Percentiles rank a stretch among this genome's conserved stretches.
These are phyloP conservation scores for Vinca minor DNA, from an alignment of 257 asterid genomes.

Conservation along the genomic window DNA sequence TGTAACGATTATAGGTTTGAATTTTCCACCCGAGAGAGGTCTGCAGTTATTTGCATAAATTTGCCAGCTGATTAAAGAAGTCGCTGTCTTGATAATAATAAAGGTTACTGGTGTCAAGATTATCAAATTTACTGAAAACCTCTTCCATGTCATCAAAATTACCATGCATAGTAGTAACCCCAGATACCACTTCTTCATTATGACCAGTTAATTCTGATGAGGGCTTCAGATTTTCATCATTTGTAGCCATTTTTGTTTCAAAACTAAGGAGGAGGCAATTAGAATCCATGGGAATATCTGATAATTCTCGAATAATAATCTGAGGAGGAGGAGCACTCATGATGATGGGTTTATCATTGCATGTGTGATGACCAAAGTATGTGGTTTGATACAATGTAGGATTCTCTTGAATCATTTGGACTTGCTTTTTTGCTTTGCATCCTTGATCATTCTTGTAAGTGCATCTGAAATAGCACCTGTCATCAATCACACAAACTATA, in stretches of 20 bases:
- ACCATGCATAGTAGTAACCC: conserved; percentile 20
- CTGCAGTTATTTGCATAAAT: too few species aligned
- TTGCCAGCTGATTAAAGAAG: too few species aligned
- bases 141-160: conserved; percentile 28
- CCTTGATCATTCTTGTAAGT: conserved; percentile 49
- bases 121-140: conserved; percentile 29
- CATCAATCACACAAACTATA: neutral
- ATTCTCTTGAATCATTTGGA: conserved; percentile 36
- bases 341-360: conserved; percentile 16
- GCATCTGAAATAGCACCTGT: conserved; percentile 74
- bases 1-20: too few species aligned
- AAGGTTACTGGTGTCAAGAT: conserved; percentile 19
- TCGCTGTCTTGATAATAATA: conserved; percentile 6
- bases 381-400: conserved; percentile 38
- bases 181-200: conserved; percentile 28
- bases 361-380: conserved; percentile 53
- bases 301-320: conserved; percentile 7
- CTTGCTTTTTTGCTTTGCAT: conserved; percentile 67
- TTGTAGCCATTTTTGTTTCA: conserved; percentile 9
- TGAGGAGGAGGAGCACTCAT: conserved; percentile 18
- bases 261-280: conserved; percentile 42
- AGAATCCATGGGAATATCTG: conserved; percentile 20
- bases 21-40: too few species aligned
- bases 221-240: too few species aligned
- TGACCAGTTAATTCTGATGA: too few species aligned